Conservation (phyloP, 768 basidiomycete species). For the Pleurotus sapidus region DNA sequence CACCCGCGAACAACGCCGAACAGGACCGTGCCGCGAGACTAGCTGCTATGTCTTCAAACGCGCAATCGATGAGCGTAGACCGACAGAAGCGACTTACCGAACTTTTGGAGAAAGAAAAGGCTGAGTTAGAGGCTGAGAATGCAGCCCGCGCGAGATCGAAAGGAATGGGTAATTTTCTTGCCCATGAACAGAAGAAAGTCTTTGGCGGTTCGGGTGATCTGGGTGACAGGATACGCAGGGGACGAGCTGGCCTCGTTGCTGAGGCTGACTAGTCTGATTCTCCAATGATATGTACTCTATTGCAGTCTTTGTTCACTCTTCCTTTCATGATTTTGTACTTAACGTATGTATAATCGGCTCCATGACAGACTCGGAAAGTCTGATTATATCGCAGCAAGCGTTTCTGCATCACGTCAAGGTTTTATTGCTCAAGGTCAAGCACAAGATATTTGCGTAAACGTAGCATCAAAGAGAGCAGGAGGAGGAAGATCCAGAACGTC, state of each 20-base stretch:
- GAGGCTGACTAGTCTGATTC: slow-evolving; percentile 31
- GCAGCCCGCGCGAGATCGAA: slow-evolving; percentile 64
- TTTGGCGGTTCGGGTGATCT: slow-evolving; percentile 77
- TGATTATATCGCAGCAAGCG: too few relatives aligned
- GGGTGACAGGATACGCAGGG: slow-evolving; percentile 75
- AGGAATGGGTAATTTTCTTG: slow-evolving; percentile 80
- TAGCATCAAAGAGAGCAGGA: too few relatives aligned
- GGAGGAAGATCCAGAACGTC: too few relatives aligned
- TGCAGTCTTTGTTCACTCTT: not conserved
- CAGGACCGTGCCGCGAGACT: slow-evolving; percentile 80
- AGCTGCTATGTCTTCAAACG: slow-evolving; percentile 84
- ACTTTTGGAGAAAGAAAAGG: slow-evolving; percentile 74
- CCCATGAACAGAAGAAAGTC: slow-evolving; percentile 79
- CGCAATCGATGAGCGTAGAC: slow-evolving; percentile 60
- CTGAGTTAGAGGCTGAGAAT: slow-evolving; percentile 72
- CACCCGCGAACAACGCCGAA: slow-evolving; percentile 17
- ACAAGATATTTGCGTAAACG: too few relatives aligned
- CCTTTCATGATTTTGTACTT: not conserved
- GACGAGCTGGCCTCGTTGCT: slow-evolving; percentile 66
- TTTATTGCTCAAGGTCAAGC: too few relatives aligned
- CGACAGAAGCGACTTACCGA: slow-evolving; percentile 70
- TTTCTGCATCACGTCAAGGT: too few relatives aligned
- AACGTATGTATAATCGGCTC: too few relatives aligned
- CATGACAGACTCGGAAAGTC: too few relatives aligned
- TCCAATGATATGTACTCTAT: not conserved